These are phyloP conservation scores for Penicillium crustosum DNA, from an alignment of 2,329 filamentous ascomycete species.

Conservation along the genomic window DNA sequence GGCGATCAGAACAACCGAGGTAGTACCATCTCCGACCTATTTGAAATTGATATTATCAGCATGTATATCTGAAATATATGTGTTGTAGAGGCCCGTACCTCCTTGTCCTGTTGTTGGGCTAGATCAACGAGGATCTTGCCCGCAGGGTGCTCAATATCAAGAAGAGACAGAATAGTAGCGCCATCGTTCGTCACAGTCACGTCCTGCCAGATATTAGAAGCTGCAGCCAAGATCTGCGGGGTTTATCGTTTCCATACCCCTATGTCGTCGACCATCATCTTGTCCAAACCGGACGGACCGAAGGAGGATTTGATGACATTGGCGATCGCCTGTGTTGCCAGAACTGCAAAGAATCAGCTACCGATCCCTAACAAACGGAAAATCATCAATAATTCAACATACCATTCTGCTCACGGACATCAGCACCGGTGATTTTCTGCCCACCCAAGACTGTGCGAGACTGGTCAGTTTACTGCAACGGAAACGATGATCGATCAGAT, in stretches of 20 bases:
- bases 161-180: slow-evolving; percentile 88
- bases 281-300: slow-evolving; percentile 92
- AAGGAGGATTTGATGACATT: slow-evolving; percentile 99
- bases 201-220: slow-evolving; percentile 58
- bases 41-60: slow-evolving; percentile 4
- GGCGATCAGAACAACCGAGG: slow-evolving; percentile 94
- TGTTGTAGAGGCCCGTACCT: slow-evolving; percentile 48
- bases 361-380: background rate
- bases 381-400: slow-evolving; percentile 36
- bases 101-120: slow-evolving; percentile 97
- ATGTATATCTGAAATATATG: background rate
- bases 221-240: slow-evolving; percentile 21
- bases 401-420: slow-evolving; percentile 98
- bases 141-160: slow-evolving; percentile 96
- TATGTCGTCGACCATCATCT: slow-evolving; percentile 99
- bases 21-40: slow-evolving; percentile 90
- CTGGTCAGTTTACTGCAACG: slow-evolving; percentile 33
- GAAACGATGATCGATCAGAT: slow-evolving; percentile 10
- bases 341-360: slow-evolving; percentile 57
- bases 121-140: slow-evolving; percentile 98
- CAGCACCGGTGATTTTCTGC: slow-evolving; percentile 92
- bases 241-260: slow-evolving; percentile 60
- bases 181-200: slow-evolving; percentile 99
- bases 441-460: slow-evolving; percentile 73
- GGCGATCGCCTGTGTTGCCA: slow-evolving; percentile 92